A percentile compares a stretch with the other conserved stretches of the same genome.
Conservation (phyloP, 1,284 basidiomycete genomes). For the Ganoderma multipileum region DNA sequence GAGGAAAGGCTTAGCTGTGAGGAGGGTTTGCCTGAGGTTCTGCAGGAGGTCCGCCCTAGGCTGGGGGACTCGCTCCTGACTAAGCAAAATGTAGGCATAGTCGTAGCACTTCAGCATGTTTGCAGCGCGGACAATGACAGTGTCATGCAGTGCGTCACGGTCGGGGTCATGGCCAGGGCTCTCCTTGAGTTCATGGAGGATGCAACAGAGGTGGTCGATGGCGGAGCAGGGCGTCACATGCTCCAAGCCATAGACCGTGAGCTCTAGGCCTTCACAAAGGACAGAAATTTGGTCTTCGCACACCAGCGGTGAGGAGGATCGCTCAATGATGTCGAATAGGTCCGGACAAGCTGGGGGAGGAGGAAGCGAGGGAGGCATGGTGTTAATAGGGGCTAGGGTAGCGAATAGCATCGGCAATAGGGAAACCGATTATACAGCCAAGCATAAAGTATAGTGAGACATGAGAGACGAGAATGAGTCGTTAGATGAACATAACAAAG, state of each 20-base stretch:
- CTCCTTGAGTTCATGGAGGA: neutral
- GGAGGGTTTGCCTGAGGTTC: neutral
- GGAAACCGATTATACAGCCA: too few species aligned
- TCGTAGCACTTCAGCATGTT: too few species aligned
- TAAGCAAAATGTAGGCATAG: neutral
- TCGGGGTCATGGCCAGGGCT: neutral
- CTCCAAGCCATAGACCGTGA: neutral
- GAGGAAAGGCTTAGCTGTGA: neutral
- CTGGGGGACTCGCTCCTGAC: neutral
- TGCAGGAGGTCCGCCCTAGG: neutral
- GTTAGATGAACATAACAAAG: too few species aligned
- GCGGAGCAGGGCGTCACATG: neutral
- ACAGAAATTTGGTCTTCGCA: neutral
- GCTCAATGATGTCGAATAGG: neutral
- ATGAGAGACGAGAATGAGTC: too few species aligned
- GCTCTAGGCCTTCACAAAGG: neutral
- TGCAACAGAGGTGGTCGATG: neutral
- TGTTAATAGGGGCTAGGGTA: too few species aligned
- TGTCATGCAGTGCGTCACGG: too few species aligned
- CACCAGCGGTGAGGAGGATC: neutral
- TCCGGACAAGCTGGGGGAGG: too few species aligned
- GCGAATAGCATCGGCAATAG: too few species aligned
- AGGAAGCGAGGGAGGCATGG: too few species aligned
- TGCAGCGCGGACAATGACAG: too few species aligned
- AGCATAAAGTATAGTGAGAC: too few species aligned